These are phyloP conservation scores for Hortiboletus campestris DNA, from an alignment of 768 basidiomycete genomes.

Conservation along the genomic window DNA sequence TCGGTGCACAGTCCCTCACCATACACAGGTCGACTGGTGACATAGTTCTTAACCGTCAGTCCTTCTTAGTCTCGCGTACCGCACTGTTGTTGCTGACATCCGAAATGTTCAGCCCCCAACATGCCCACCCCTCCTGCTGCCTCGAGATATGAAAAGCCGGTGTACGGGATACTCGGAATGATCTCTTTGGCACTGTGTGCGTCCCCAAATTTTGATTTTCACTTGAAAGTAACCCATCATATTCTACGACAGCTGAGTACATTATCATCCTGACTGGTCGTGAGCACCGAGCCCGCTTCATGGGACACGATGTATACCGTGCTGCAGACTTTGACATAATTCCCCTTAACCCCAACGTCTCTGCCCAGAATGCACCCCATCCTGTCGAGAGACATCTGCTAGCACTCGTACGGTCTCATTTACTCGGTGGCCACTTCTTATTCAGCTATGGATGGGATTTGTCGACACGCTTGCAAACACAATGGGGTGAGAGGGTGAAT, in stretches of 20 bases:
- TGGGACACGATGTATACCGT: slow-evolving; percentile 84
- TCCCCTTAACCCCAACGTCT: slow-evolving; percentile 73
- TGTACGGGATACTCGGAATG: slow-evolving; percentile 76
- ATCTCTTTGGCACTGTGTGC: slow-evolving; percentile 75
- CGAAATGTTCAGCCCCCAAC: slow-evolving; percentile 45
- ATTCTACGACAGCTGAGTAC: slow-evolving; percentile 73
- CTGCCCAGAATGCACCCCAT: slow-evolving; percentile 67
- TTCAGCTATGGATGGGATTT: slow-evolving; percentile 92
- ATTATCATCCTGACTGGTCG: slow-evolving; percentile 85
- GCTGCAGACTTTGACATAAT: slow-evolving; percentile 91
- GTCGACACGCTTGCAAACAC: slow-evolving; percentile 82
- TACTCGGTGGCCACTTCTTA: slow-evolving; percentile 76
- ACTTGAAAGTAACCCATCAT: background rate
- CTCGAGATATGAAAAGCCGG: slow-evolving; percentile 57
- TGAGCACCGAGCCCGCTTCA: slow-evolving; percentile 70
- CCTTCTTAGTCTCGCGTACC: background rate
- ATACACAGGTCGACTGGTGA: slow-evolving; percentile 75
- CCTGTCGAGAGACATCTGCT: slow-evolving; percentile 87
- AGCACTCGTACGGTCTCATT: slow-evolving; percentile 81
- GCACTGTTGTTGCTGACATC: background rate
- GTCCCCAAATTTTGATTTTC: slow-evolving; percentile 25
- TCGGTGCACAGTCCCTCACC: slow-evolving; percentile 63
- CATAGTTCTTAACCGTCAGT: slow-evolving; percentile 65
- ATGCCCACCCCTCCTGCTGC: slow-evolving; percentile 51
- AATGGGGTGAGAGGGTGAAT: slow-evolving; percentile 57